These are phyloP conservation scores for Pulveroboletus sp. DNA, from an alignment of 768 basidiomycete genomes.

Conservation along the genomic window DNA sequence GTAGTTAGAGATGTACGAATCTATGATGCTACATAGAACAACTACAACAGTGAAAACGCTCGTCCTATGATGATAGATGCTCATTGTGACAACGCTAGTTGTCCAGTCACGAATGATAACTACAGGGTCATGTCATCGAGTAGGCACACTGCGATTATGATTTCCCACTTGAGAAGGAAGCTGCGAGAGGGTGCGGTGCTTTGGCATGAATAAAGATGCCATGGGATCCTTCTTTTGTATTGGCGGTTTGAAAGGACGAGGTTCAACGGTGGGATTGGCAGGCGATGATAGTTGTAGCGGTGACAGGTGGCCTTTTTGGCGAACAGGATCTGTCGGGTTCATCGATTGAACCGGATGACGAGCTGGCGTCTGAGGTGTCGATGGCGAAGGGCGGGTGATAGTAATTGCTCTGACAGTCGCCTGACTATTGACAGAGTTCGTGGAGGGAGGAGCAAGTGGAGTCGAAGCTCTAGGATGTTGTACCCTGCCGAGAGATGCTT, in stretches of 20 bases:
- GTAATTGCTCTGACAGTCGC: constrained; percentile 52
- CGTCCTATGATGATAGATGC: constrained; percentile 6
- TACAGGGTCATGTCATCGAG: constrained; percentile 16
- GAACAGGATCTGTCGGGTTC: constrained; percentile 6
- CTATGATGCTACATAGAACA: constrained; percentile 14
- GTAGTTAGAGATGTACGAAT: constrained; percentile 8
- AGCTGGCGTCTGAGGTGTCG: constrained; percentile 7
- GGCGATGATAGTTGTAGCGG: constrained; percentile 11
- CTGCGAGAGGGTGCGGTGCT: constrained; percentile 62
- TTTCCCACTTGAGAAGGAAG: constrained; percentile 36
- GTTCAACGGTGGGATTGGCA: constrained; percentile 17
- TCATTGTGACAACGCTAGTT: not conserved
- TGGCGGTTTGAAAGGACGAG: constrained; percentile 36
- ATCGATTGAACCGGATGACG: constrained; percentile 34
- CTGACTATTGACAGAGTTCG: constrained; percentile 31
- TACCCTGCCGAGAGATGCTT: constrained; percentile 44
- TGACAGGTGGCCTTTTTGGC: constrained; percentile 30
- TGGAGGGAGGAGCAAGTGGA: constrained; percentile 34
- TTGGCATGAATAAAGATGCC: constrained; percentile 65
- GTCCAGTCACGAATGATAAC: too few species aligned
- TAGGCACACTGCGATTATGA: constrained; percentile 19
- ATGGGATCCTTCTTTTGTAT: constrained; percentile 60
- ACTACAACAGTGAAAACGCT: constrained; percentile 7
- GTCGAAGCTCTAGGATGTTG: constrained; percentile 35
- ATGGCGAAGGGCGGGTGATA: constrained; percentile 32